Evolutionary conservation across 495 filamentous ascomycete genomes (phyloP).

Genomic region (Lophiotrema nucula): DNA sequence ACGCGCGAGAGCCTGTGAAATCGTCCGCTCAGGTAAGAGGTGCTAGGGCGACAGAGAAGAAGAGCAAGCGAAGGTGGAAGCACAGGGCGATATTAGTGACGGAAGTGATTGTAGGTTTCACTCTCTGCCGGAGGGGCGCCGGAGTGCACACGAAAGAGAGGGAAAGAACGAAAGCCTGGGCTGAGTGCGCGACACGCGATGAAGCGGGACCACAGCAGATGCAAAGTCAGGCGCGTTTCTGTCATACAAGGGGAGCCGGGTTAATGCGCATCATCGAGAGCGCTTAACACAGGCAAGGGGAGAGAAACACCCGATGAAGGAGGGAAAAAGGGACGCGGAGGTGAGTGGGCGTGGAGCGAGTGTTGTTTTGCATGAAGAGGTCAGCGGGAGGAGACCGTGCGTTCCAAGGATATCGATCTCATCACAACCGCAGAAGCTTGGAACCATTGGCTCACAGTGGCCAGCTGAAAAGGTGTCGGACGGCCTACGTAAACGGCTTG

Average conservation of each 20-base stretch:
- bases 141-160: constrained; percentile 9
- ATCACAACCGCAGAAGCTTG: neutral
- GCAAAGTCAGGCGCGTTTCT: neutral
- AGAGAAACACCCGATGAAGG: constrained; percentile 1
- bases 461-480: neutral
- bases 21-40: no score
- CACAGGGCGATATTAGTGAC: constrained; percentile 6
- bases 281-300: constrained; percentile 27
- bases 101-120: constrained; percentile 11
- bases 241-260: constrained; percentile 22
- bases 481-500: constrained; percentile 1
- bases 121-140: neutral
- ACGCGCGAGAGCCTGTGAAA: no score
- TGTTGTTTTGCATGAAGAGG: constrained; percentile 31
- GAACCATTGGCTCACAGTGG: constrained; percentile 6
- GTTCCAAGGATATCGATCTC: neutral
- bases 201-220: neutral
- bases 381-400: neutral
- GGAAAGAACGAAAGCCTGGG: neutral
- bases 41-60: neutral
- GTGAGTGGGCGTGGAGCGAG: constrained; percentile 4
- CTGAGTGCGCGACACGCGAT: constrained; percentile 2
- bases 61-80: constrained; percentile 8
- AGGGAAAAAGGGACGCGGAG: constrained; percentile 6
- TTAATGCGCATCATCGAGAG: constrained; percentile 28